phyloP scores from a whole-genome alignment of 306 rosid genomes.

The Malus orientalis region DNA sequence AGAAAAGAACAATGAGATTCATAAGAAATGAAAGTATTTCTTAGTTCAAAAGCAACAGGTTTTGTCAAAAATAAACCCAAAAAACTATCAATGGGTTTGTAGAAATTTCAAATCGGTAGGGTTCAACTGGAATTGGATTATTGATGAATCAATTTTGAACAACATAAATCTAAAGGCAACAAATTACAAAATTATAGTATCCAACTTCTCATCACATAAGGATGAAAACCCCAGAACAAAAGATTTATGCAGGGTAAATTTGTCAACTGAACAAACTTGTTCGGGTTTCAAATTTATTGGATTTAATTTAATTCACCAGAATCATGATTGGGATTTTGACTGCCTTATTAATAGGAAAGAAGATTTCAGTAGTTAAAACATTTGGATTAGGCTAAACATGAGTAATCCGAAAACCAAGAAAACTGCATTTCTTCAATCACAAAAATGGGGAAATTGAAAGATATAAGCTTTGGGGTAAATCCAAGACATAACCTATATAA shows the following conservation, averaged over 20 bases:
- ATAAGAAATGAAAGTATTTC: neutral
- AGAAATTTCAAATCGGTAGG: neutral
- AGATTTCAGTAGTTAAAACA: neutral
- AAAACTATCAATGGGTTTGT: neutral
- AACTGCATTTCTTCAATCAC: neutral
- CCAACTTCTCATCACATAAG: too few species aligned
- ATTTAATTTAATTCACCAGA: neutral
- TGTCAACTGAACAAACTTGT: too few species aligned
- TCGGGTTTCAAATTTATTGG: neutral
- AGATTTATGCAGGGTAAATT: too few species aligned
- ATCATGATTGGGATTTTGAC: neutral
- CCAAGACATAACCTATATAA: neutral
- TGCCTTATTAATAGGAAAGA: neutral
- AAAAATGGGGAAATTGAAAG: neutral
- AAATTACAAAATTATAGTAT: too few species aligned
- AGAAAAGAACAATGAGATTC: neutral
- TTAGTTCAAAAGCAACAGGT: neutral
- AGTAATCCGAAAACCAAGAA: neutral
- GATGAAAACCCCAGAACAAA: too few species aligned
- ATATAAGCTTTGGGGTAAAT: neutral
- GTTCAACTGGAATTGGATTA: neutral
- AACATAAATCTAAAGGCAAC: too few species aligned
- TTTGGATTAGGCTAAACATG: neutral
- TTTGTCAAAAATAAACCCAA: neutral
- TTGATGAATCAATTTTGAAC: too few species aligned